Evolutionary conservation across 805 yeast species (phyloP), one percentile per base, ranked within the genome.

Genomic region (Ogataea saltuana): DNA sequence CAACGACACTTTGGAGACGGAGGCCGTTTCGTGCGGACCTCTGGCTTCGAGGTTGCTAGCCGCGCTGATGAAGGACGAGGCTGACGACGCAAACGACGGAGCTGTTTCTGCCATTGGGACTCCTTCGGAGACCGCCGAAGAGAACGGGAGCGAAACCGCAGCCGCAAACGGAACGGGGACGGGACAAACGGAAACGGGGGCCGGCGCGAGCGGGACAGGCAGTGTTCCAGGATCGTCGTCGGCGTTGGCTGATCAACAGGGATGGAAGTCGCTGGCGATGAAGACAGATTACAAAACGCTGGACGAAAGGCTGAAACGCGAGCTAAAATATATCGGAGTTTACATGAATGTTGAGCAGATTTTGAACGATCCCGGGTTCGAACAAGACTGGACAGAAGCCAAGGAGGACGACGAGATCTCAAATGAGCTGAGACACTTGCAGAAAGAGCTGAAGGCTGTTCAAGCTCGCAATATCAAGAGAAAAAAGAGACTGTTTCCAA

Each of bases 391-490:
- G 97, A 66, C 83, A 11, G 73, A 74, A 38, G 80, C 81, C 29
- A 77, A 85, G 45, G 97, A 93, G 59, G 99, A 93, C 63, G 99
- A 93, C 65, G 98, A 93, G 64, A 79, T 93, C 4, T 83, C 95
- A 49, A 81, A 84, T 1, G 97, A 91, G 59, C 68, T 93, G 48
- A 73, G 99, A 45, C 62, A 61, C 12, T 68, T 91, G 38, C 97
- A 93, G 58, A 68, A 69, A 33, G 81, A 85, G 45, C 69, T 93
- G 45, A 77, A 74, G 50, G 75, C 71, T 16, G 81, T 83, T 0
- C 76, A 82, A 3, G 70, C 68, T 18, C 70, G 77, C 44, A 93
- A 93, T 61, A 75, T 81, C 44, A 78, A 75, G 47, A 71, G 91
- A 41, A 87, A 87, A 63, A 72, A 77, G 45, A 67, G 71, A 30